Evolutionary conservation across 2,329 filamentous ascomycete genomes (phyloP).

Genomic region (Xylaria sp.): DNA sequence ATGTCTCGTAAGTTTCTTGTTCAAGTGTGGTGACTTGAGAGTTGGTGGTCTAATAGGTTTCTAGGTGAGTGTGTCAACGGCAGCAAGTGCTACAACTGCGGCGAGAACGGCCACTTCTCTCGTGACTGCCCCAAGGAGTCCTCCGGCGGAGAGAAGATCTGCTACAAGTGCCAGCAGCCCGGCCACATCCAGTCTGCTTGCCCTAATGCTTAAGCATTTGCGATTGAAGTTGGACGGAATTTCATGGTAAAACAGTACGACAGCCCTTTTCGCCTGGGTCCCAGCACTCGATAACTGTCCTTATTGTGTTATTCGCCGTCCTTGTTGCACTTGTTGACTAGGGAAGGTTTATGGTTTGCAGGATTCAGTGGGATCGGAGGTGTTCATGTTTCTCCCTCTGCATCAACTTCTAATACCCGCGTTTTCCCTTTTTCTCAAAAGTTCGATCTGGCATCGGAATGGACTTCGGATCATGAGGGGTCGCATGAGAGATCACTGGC

Average conservation of each 20-base stretch:
- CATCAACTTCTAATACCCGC: slow-evolving; percentile 13
- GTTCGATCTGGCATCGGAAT: slow-evolving; percentile 16
- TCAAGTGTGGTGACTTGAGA: background rate
- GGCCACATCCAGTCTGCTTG: slow-evolving; percentile 93
- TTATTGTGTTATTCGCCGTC: background rate
- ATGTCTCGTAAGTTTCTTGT: slow-evolving; percentile 65
- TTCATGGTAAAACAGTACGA: slow-evolving; percentile 8
- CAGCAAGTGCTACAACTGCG: slow-evolving; percentile 99
- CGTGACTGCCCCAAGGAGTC: slow-evolving; percentile 95
- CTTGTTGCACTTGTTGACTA: slow-evolving; percentile 1
- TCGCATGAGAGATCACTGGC: slow-evolving; percentile 6
- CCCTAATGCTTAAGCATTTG: slow-evolving; percentile 56
- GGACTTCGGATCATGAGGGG: slow-evolving; percentile 12
- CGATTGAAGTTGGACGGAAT: slow-evolving; percentile 13
- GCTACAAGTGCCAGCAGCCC: slow-evolving; percentile 86
- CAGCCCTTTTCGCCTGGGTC: slow-evolving; percentile 3
- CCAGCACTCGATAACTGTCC: background rate
- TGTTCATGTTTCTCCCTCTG: slow-evolving; percentile 14
- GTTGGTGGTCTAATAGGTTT: slow-evolving; percentile 9
- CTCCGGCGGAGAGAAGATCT: slow-evolving; percentile 82
- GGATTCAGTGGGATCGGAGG: slow-evolving; percentile 5
- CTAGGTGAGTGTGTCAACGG: slow-evolving; percentile 89
- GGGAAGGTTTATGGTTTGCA: slow-evolving; percentile 1
- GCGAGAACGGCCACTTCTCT: slow-evolving; percentile 88
- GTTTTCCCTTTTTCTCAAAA: slow-evolving; percentile 7